These are phyloP conservation scores for Sarocladiaceae sp. DNA, from an alignment of 2,329 filamentous ascomycete genomes.

Conservation along the genomic window DNA sequence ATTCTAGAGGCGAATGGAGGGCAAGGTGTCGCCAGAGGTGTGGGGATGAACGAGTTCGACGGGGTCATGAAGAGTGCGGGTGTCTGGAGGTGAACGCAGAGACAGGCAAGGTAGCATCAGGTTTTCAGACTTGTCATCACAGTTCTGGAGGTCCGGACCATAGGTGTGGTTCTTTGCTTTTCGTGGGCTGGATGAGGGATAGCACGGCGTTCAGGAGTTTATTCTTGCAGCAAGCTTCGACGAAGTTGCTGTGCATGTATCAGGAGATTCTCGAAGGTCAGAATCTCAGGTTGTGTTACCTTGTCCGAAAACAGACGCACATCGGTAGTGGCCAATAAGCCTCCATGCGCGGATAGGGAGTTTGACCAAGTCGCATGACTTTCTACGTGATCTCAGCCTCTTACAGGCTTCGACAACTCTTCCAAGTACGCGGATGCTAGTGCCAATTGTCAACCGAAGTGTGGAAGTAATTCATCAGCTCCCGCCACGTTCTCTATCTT, in stretches of 20 bases:
- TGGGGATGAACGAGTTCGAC: slow-evolving; percentile 77
- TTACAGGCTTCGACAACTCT: no score
- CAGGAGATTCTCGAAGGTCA: no score
- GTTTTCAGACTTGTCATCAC: background rate
- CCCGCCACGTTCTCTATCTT: background rate
- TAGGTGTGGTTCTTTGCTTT: slow-evolving; percentile 1
- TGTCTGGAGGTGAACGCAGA: slow-evolving; percentile 68
- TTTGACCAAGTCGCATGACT: no score
- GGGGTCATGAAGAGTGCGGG: slow-evolving; percentile 81
- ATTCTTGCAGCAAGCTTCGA: no score
- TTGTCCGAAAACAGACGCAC: no score
- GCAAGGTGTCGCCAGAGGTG: slow-evolving; percentile 64
- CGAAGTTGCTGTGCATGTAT: no score
- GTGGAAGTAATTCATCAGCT: background rate
- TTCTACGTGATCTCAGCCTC: no score
- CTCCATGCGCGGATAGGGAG: no score
- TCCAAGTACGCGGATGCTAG: no score
- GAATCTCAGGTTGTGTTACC: no score
- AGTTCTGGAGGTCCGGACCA: background rate
- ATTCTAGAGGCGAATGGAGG: slow-evolving; percentile 89
- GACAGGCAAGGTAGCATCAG: background rate
- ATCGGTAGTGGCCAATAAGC: no score
- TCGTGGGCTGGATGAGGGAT: background rate
- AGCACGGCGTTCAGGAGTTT: background rate
- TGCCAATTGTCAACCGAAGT: background rate